Evolutionary conservation across 179 eudicot species (phyloP), one percentile per base, ranked within the genome.

Genomic region (Nepenthes alata): DNA sequence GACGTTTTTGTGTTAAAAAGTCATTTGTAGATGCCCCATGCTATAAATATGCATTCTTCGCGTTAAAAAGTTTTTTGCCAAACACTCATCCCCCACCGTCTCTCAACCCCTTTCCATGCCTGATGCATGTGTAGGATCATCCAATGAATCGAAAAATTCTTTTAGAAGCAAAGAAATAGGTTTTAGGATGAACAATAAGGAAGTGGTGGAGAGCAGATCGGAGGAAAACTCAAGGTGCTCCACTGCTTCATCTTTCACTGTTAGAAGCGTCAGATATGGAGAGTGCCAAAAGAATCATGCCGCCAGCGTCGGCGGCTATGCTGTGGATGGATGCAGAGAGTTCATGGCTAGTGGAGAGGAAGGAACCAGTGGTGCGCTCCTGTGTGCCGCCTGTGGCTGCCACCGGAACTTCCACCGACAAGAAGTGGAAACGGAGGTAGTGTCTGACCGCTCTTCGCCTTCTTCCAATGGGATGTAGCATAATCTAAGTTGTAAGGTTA

Each of bases 211-310:
- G 53, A 73, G 51, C 59, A 74, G 72, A 66, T 67, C 55, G 12
- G 75, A 80, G 9, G 34, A 58, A 56, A 15, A 39, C 35, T 35
- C 72, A n/a, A 61, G 73, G 51, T 60, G 64, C 59, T 52, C 75
- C 1, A 35, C 60, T 5, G 57, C 64, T 60, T 72, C 82, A 6
- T 68, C 70, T 0, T 44, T 3, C 4, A 57, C 68, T 3, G 61
- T 67, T 2, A 59, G 73, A 3, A 67, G 50, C 2, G 86, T 78
- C 38, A 67, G 80, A 59, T 81, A 81, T 39, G 81, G 51, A 8
- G 81, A 80, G 71, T 80, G 85, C 71, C 81, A 77, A 61, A 80
- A 60, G 73, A 80, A 80, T 37, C 77, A 80, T 35, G 85, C 85
- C 0, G 85, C 81, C 0, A 58, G 67, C 45, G 70, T 74, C 4